These are phyloP conservation scores for Pythium vanterpoolii DNA, from an alignment of 352 stramenopile species.

Conservation along the genomic window DNA sequence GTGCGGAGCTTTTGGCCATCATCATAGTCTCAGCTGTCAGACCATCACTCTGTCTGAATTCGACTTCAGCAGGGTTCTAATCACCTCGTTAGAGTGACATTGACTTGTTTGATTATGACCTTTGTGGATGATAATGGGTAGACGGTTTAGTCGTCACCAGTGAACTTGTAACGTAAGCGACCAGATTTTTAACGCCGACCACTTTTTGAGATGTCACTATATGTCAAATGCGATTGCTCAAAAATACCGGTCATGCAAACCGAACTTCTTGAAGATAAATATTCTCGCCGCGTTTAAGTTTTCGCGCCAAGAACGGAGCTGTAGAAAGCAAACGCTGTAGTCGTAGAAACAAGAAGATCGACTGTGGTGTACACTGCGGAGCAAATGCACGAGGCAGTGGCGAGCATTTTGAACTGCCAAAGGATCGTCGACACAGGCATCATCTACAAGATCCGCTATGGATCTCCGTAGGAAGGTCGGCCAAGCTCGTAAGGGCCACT, in stretches of 20 bases:
- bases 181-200: background rate
- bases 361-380: background rate
- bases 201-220: background rate
- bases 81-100: background rate
- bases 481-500: background rate
- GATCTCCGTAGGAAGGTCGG: conserved; percentile 3
- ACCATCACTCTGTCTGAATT: conserved; percentile 1
- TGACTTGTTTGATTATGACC: conserved; percentile 10
- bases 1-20: too few species aligned
- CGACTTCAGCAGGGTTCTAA: background rate
- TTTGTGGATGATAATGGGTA: background rate
- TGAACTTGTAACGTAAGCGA: background rate
- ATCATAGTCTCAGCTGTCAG: too few species aligned
- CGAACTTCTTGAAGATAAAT: background rate
- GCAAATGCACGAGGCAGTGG: conserved; percentile 1
- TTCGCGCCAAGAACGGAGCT: background rate
- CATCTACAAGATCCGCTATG: conserved; percentile 4
- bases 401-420: background rate
- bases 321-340: background rate
- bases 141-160: too few species aligned
- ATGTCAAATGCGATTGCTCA: background rate
- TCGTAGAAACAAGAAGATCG: background rate
- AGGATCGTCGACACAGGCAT: background rate
- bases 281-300: conserved; percentile 5
- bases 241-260: background rate